These are phyloP conservation scores for Daldinia decipiens DNA, from an alignment of 495 filamentous ascomycete species.

Conservation along the genomic window DNA sequence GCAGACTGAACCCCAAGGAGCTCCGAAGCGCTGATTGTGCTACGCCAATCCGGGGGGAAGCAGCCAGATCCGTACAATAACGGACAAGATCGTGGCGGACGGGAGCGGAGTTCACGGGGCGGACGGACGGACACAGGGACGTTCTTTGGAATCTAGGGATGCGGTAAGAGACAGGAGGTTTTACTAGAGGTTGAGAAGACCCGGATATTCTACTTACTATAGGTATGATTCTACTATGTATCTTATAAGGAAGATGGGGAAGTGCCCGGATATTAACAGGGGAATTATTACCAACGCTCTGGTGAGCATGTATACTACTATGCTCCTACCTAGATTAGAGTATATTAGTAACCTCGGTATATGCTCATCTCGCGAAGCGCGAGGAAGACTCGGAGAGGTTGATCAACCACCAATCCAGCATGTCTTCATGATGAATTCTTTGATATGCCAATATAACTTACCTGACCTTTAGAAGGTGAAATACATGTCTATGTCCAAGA, in stretches of 20 bases:
- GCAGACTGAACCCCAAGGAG: slow-evolving; percentile 34
- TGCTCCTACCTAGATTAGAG: not conserved
- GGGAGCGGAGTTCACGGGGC: slow-evolving; percentile 11
- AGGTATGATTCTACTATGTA: not conserved
- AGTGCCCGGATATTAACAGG: not conserved
- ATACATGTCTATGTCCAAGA: not conserved
- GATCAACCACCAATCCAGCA: not conserved
- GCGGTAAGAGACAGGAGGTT: not conserved
- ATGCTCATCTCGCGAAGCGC: slow-evolving; percentile 4
- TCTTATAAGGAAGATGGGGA: not conserved
- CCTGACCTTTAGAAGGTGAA: not conserved
- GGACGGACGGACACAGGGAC: not conserved
- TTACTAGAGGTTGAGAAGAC: not conserved
- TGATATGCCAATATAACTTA: not conserved
- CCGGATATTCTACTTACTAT: not conserved
- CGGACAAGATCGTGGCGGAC: slow-evolving; percentile 26
- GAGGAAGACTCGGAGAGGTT: not conserved
- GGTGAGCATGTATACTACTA: not conserved
- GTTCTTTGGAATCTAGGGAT: not conserved
- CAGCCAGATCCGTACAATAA: not conserved
- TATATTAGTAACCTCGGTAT: slow-evolving; percentile 4
- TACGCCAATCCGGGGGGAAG: slow-evolving; percentile 12
- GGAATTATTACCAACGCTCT: not conserved
- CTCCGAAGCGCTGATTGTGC: slow-evolving; percentile 24
- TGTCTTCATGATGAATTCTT: not conserved